Conservation (phyloP, 73 alveolate species). For the Paramecium octaurelia region DNA sequence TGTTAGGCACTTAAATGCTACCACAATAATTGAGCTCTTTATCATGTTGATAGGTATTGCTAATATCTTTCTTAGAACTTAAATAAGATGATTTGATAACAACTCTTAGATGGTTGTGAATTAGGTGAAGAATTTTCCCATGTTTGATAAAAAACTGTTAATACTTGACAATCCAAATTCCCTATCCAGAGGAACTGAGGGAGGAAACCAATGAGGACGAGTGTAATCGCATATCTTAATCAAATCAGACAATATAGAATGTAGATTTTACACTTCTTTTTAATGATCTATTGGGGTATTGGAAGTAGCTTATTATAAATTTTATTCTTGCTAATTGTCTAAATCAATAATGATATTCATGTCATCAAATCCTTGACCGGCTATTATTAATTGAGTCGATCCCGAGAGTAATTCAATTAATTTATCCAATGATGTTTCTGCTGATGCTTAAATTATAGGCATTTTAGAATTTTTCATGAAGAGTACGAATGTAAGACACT, state of each 20-base stretch:
- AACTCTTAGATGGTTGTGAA: neutral
- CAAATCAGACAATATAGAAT: neutral
- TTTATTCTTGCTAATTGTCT: neutral
- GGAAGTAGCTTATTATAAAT: neutral
- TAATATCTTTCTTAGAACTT: neutral
- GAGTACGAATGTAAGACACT: conserved; percentile 25
- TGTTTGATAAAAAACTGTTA: conserved; percentile 17
- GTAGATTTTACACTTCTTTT: conserved; percentile 7
- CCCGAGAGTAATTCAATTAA: conserved; percentile 13
- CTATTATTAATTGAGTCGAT: conserved; percentile 33
- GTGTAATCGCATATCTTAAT: neutral
- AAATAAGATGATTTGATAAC: neutral
- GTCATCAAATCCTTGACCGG: conserved; percentile 26
- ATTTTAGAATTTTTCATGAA: conserved; percentile 22
- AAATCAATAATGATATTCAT: conserved; percentile 13
- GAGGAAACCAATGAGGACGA: conserved; percentile 31
- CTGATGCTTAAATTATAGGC: conserved; percentile 33
- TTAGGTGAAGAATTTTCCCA: conserved; percentile 21
- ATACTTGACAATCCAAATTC: conserved; percentile 8
- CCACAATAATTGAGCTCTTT: conserved; percentile 17
- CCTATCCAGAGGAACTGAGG: conserved; percentile 23
- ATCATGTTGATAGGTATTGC: neutral
- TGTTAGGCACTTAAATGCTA: neutral
- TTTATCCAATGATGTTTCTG: conserved; percentile 19
- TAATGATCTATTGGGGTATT: neutral